phyloP scores from a whole-genome alignment of 768 basidiomycete genomes.

The Phylloporus sp. region DNA sequence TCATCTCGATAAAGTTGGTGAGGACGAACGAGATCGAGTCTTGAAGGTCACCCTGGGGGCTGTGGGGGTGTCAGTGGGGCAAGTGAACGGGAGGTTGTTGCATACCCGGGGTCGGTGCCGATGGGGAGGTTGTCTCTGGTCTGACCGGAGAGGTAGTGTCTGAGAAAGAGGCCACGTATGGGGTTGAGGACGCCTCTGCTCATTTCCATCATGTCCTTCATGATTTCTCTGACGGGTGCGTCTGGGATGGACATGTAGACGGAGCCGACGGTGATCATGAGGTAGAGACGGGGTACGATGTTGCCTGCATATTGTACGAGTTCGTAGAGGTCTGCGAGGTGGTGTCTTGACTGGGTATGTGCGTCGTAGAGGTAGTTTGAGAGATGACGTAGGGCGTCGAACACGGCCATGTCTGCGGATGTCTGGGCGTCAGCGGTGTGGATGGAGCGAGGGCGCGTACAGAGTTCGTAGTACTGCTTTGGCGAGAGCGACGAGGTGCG shows the following conservation, averaged over 20 bases:
- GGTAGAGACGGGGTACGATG: slow-evolving; percentile 89
- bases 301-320: slow-evolving; percentile 99
- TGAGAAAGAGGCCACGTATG: slow-evolving; percentile 91
- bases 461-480: slow-evolving; percentile 98
- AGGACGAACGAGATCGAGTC: slow-evolving; percentile 95
- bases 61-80: slow-evolving; percentile 27
- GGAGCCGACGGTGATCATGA: slow-evolving; percentile 99
- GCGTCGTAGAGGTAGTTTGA: slow-evolving; percentile 97
- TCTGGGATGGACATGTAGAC: slow-evolving; percentile 99
- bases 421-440: not conserved
- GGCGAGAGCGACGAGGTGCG: slow-evolving; percentile 90
- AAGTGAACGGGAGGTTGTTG: not conserved
- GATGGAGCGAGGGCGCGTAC: slow-evolving; percentile 40
- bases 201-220: slow-evolving; percentile 99
- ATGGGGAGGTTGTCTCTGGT: slow-evolving; percentile 93
- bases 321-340: slow-evolving; percentile 97
- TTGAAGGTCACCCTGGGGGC: slow-evolving; percentile 84
- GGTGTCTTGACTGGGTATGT: slow-evolving; percentile 86
- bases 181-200: slow-evolving; percentile 95
- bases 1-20: slow-evolving; percentile 99
- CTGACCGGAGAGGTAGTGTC: slow-evolving; percentile 96
- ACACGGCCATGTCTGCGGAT: slow-evolving; percentile 89
- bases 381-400: slow-evolving; percentile 92
- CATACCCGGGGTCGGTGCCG: slow-evolving; percentile 79
- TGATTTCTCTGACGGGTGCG: slow-evolving; percentile 97